Base-by-base conservation (phyloP, 1,284 basidiomycete species). In the Kwoniella shivajii region DNA sequence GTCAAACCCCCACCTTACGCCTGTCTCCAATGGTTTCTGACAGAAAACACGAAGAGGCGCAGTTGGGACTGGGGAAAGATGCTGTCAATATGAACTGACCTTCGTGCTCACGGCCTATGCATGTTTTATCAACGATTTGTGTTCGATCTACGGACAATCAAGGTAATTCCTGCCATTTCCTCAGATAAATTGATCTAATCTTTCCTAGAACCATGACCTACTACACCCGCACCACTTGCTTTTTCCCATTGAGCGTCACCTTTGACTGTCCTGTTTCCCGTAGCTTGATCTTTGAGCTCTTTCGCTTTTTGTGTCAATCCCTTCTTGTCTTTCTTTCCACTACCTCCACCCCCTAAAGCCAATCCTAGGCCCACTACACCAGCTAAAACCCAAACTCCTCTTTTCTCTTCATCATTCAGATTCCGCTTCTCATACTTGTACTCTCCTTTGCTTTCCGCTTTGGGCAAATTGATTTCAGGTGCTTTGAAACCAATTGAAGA, bases 301-400 rank as follows among this genome's bases (percentile, higher is more conserved):
- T 44, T n/a, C n/a, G 31, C 51, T 14, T 43, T 52, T 29, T 58
- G 47, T 10, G 53, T 47, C 39, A 44, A 38, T 3, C 14, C 46
- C 7, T 59, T 13, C 33, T 44, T 33, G 29, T 56, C 45, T 59
- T 54, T 59, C 62, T 69, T 63, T 26, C 60, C 63, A 37, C 61
- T 67, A 46, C 57, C 59, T 16, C 59, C 56, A 10, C 82, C 82
- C 36, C 81, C 85, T 6, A 81, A 68, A 7, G 83, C 31, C 73
- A 84, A 82, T 0, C 85, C 85, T 10, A 82, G 80, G 6, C 75
- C 80, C 7, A 87, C 57, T 27, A 86, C 76, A 44, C 83, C 84
- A 14, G 82, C 74, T 27, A 88, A 74, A 18, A 82, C 67, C 74
- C 80, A 86, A 4, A 83, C 69, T 1, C 87, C 86, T 33, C 56